Evolutionary conservation across 2,329 filamentous ascomycete genomes (phyloP).

Genomic region (Corniculantispora saksenae): DNA sequence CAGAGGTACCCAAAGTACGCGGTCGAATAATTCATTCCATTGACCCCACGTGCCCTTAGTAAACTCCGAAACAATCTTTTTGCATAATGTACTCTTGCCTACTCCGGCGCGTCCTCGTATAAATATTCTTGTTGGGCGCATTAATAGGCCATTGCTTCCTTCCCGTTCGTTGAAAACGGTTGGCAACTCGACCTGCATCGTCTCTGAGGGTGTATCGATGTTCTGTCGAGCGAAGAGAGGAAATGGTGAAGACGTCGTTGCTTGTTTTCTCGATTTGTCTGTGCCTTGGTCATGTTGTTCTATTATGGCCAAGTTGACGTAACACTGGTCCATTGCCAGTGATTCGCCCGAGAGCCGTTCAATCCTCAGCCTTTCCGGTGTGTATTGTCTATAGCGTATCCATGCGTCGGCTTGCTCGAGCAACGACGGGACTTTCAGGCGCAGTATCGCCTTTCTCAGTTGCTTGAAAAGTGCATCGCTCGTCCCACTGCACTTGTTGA

Average conservation of each 20-base stretch:
- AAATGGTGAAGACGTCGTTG: not conserved
- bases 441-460: not conserved
- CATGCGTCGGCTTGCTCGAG: constrained; percentile 24
- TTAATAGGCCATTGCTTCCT: not conserved
- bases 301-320: constrained; percentile 41
- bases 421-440: not conserved
- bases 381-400: constrained; percentile 29
- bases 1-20: constrained; percentile 42
- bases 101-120: constrained; percentile 40
- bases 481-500: constrained; percentile 22
- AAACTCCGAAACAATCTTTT: constrained; percentile 42
- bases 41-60: constrained; percentile 21
- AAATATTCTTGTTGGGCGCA: constrained; percentile 29
- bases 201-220: not conserved
- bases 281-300: constrained; percentile 24
- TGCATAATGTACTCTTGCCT: constrained; percentile 44
- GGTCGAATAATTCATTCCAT: constrained; percentile 35
- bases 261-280: constrained; percentile 9
- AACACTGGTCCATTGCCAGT: constrained; percentile 38
- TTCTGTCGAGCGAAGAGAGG: not conserved
- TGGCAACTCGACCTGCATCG: not conserved
- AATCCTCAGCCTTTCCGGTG: constrained; percentile 30
- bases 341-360: constrained; percentile 36
- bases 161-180: not conserved
- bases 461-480: constrained; percentile 18